A percentile compares a stretch with the other conserved stretches of the same genome.
These are phyloP conservation scores for Poterioochromonas sp. DNA, from an alignment of 352 stramenopile genomes.

Conservation along the genomic window DNA sequence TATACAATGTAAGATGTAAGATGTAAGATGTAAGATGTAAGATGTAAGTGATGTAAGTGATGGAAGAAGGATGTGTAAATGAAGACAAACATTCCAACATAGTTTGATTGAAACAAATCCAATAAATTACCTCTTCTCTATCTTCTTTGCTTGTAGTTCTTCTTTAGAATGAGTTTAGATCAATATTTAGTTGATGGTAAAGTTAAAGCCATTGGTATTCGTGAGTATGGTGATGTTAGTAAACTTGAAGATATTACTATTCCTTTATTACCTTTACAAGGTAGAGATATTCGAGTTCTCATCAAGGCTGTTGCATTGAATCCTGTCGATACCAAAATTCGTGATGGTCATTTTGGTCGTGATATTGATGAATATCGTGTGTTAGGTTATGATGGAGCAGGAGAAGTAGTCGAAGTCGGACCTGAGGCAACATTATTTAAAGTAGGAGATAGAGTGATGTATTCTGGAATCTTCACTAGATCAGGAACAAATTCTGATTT, in stretches of 20 bases:
- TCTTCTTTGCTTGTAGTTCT: too few relatives aligned
- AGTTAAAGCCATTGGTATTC: background rate
- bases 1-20: too few relatives aligned
- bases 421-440: constrained; percentile 24
- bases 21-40: too few relatives aligned
- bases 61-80: too few relatives aligned
- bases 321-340: background rate
- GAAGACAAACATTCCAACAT: too few relatives aligned
- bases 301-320: background rate
- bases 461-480: constrained; percentile 9
- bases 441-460: constrained; percentile 33
- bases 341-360: background rate
- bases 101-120: too few relatives aligned
- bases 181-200: too few relatives aligned
- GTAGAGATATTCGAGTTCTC: background rate
- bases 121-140: too few relatives aligned
- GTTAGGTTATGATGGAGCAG: constrained; percentile 33
- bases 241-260: background rate
- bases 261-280: background rate
- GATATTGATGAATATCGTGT: background rate
- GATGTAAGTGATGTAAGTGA: too few relatives aligned
- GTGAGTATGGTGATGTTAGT: background rate
- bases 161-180: too few relatives aligned
- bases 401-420: constrained; percentile 30
- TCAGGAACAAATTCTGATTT: constrained; percentile 24